Evolutionary conservation across 2,329 filamentous ascomycete species (phyloP).

Genomic region (Tolypocladium amazonense): DNA sequence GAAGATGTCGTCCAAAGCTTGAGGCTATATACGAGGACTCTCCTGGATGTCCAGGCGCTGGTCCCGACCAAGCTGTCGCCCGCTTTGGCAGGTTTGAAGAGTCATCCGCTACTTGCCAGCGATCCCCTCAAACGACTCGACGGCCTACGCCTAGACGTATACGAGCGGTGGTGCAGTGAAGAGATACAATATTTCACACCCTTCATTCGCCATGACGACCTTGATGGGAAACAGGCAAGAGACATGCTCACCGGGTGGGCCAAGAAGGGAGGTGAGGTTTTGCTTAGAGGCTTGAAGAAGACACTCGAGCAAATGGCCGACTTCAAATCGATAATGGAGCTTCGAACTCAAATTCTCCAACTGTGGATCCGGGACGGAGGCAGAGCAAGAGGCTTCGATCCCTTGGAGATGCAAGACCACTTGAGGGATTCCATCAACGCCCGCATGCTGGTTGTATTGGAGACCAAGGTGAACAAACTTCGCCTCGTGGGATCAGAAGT

Average conservation of each 20-base stretch:
- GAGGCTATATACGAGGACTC: slow-evolving; percentile 63
- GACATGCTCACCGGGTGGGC: slow-evolving; percentile 56
- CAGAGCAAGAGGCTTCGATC: slow-evolving; percentile 55
- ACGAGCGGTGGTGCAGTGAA: slow-evolving; percentile 69
- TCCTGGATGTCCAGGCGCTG: slow-evolving; percentile 66
- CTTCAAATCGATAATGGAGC: slow-evolving; percentile 56
- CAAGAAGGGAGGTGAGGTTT: slow-evolving; percentile 43
- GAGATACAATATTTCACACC: slow-evolving; percentile 80
- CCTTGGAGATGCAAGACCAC: slow-evolving; percentile 55
- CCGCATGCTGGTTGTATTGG: slow-evolving; percentile 53
- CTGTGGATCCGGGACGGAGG: slow-evolving; percentile 65
- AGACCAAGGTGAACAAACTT: slow-evolving; percentile 52
- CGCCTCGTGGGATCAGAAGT: slow-evolving; percentile 55
- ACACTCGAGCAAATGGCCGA: slow-evolving; percentile 50
- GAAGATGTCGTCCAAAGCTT: slow-evolving; percentile 53
- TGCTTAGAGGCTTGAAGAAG: slow-evolving; percentile 51
- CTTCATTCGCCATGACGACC: slow-evolving; percentile 73
- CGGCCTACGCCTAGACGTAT: slow-evolving; percentile 65
- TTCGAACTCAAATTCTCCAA: slow-evolving; percentile 61
- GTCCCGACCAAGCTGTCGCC: slow-evolving; percentile 64
- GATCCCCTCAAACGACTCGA: slow-evolving; percentile 53
- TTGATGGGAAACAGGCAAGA: slow-evolving; percentile 48
- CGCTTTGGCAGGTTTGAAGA: slow-evolving; percentile 58
- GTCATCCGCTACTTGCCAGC: slow-evolving; percentile 62
- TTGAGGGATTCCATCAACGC: slow-evolving; percentile 60